Conservation (phyloP, 768 basidiomycete species). For the Psilocybe cubensis region DNA sequence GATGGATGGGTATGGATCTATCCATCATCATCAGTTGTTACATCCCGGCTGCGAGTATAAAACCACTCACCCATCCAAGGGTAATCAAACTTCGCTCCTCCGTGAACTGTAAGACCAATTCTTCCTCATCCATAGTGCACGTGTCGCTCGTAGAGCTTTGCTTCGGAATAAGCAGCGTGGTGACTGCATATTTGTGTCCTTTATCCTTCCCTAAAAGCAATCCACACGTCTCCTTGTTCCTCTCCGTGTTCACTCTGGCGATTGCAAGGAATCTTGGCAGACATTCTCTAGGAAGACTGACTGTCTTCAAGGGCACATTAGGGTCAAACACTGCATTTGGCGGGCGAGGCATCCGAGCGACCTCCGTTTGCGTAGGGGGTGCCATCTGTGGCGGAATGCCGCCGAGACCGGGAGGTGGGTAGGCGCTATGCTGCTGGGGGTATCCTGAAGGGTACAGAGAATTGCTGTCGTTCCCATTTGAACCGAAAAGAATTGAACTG, state of each 20-base stretch:
- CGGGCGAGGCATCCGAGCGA: constrained; percentile 21
- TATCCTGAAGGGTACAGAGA: constrained; percentile 3
- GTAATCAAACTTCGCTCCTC: constrained; percentile 82
- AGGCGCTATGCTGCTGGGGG: constrained; percentile 13
- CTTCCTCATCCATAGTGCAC: constrained; percentile 92
- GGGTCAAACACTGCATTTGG: constrained; percentile 25
- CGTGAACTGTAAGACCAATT: constrained; percentile 83
- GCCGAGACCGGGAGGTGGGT: constrained; percentile 27
- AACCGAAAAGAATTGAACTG: constrained; percentile 50
- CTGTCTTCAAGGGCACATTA: constrained; percentile 54
- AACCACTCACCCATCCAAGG: constrained; percentile 81
- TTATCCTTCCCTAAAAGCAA: constrained; percentile 73
- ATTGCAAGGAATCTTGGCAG: constrained; percentile 78
- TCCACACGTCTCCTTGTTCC: constrained; percentile 88
- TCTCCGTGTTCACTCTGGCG: constrained; percentile 76
- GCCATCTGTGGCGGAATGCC: constrained; percentile 25
- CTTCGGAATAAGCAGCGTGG: constrained; percentile 84
- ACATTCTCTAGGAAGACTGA: constrained; percentile 72
- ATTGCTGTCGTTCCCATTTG: constrained; percentile 25
- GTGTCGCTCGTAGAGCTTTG: constrained; percentile 89
- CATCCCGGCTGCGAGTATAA: too few relatives aligned
- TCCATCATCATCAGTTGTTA: not conserved
- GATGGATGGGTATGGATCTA: constrained; percentile 94
- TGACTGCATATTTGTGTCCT: constrained; percentile 69
- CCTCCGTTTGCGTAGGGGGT: constrained; percentile 17